These are phyloP conservation scores for Rhododendron molle DNA, from an alignment of 148 eudicot genomes.

Conservation along the genomic window DNA sequence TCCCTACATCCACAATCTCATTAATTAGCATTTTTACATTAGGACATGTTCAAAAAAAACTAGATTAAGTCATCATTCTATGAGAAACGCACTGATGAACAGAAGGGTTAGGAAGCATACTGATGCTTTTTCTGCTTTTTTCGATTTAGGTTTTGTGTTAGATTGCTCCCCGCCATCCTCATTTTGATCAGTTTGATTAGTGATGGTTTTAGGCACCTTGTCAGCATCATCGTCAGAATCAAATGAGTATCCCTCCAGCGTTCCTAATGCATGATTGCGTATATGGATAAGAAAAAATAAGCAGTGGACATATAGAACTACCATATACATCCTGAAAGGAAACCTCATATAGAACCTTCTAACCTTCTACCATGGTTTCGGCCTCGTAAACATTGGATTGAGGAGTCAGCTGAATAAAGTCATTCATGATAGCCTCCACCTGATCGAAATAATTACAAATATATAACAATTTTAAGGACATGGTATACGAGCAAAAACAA, in stretches of 20 bases:
- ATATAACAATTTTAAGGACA: background rate
- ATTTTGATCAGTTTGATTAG: conserved; percentile 41
- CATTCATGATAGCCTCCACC: conserved; percentile 97
- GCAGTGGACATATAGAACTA: background rate
- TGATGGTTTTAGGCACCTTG: conserved; percentile 42
- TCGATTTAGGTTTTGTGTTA: conserved; percentile 47
- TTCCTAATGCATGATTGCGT: conserved; percentile 40
- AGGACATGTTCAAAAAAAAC: background rate
- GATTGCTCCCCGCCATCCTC: conserved; percentile 60
- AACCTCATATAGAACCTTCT: conserved; percentile 12
- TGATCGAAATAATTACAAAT: conserved; percentile 26
- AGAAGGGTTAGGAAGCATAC: conserved; percentile 29
- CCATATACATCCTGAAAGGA: background rate
- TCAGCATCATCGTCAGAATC: conserved; percentile 94
- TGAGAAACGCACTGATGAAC: background rate
- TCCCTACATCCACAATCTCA: conserved; percentile 41
- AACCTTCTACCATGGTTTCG: conserved; percentile 99
- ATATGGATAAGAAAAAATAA: conserved; percentile 8
- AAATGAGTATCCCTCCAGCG: conserved; percentile 88
- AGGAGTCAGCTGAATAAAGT: conserved; percentile 85
- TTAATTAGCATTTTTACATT: conserved; percentile 10
- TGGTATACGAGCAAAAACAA: background rate
- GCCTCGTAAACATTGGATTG: conserved; percentile 89
- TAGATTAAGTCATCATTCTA: background rate
- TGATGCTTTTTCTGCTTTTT: conserved; percentile 46